Base-by-base conservation (phyloP, 768 basidiomycete genomes). In the Serendipita sp. region DNA sequence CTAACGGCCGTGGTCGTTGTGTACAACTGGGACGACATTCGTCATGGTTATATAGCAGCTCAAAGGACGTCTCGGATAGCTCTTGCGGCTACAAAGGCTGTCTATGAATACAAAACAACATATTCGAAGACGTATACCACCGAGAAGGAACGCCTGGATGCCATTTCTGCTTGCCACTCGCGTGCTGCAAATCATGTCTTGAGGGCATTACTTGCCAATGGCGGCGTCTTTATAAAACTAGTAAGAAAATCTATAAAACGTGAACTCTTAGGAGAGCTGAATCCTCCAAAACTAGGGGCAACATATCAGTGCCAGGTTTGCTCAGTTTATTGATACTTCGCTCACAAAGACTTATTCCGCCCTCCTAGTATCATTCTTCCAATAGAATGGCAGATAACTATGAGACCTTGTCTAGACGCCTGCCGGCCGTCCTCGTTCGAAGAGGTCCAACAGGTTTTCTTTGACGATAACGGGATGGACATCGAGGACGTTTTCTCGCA, bases 351-450 rank as follows among this genome's bases (percentile, higher is more conserved):
- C 40, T 40, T 6, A 6, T 40, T 40, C 13, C 40, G 5, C 13
- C 13, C 40, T 13, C 40, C 40, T 40, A 82, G 80, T 45, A 70
- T 75, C 40, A 76, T 88, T 16, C 72, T 88, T 2, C 84, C 86
- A 2, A 72, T 75, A 29, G 84, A 87, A 70, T 87, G 85, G 85
- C 81, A 80, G 0, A 71, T 68, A 11, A 78, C 78, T 0, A 80
- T 82, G 80, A 74, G 77, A 48, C 80, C 80, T 3, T 74, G 91
- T 65, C 94, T 98, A 72, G 96, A 98, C 75, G 87, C 87, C 70
- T 99, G 96, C 73, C 87, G 88, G 64, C 88, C 93, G 1, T 95
- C 94, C 1, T 81, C 86, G 0, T 85, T 89, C 66, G 80, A 86
- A 68, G 86, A 85, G 65, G 73, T 97, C 10, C 82, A 92, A 67